Evolutionary conservation across 2,329 filamentous ascomycete genomes (phyloP), one percentile per base, ranked within the genome.

Genomic region (Fusarium lyarnte): DNA sequence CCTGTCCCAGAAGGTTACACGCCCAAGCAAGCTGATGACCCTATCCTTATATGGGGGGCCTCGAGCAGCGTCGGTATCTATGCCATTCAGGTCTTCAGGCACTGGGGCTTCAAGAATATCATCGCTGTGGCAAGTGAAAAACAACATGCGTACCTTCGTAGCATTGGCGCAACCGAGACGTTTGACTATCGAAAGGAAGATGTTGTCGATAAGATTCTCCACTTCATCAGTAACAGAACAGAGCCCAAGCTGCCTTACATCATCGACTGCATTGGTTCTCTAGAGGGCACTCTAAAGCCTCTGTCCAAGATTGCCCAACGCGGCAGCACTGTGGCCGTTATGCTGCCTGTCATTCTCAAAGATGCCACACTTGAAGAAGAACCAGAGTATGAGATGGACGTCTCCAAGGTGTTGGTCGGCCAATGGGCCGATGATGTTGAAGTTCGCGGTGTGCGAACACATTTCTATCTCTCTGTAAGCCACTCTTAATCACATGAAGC

Each of bases 281-380:
- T 85, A 39, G 74, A 81, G 5, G 85, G 85, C 1, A 86, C 85
- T 10, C 70, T 90, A 10, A 73, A 74, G 36, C 87, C 85, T 5
- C 79, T 91, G 38, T 82, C 84, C 9, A 83, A 83, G 70, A 80
- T 92, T 29, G 88, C 87, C 1, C 79, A 83, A 64, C 77, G 58
- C 3, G 87, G 87, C 0, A 79, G 83, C 8, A 87, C 79, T 29
- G 87, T 91, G 1, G 90, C 89, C 0, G 79, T 91, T 21, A 84
- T 92, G 79, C 78, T 92, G 10, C 90, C 90, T 1, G 85, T 91
- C 21, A 88, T 91, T 63, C 71, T 89, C 47, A 83, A 79, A 46
- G 86, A 90, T 67, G 85, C 88, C 1, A 85, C 81, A 0, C 81
- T 84, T 8, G 81, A 80, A 2, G 79, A 84, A 23, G 81, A 78